These are phyloP conservation scores for Linum tenue DNA, from an alignment of 345 rosid species.

Conservation along the genomic window DNA sequence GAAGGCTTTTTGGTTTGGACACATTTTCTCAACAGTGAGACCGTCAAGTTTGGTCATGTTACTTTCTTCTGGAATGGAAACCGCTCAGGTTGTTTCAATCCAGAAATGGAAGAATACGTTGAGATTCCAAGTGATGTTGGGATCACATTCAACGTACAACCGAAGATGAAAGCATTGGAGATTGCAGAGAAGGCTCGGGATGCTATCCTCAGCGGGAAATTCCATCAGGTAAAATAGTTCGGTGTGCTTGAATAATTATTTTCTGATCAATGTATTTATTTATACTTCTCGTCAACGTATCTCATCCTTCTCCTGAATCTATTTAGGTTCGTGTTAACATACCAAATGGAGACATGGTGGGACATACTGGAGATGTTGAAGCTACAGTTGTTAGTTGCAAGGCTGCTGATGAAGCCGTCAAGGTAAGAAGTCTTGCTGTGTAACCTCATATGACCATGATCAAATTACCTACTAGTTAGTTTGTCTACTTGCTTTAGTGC, in stretches of 20 bases:
- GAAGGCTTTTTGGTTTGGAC: not conserved
- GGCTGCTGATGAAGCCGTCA: constrained; percentile 82
- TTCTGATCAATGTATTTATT: not conserved
- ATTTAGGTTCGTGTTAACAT: constrained; percentile 76
- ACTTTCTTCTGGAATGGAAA: constrained; percentile 99
- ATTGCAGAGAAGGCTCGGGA: constrained; percentile 83
- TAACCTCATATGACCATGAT: not conserved
- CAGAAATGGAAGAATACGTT: constrained; percentile 72
- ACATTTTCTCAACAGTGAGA: constrained; percentile 45
- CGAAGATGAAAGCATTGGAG: constrained; percentile 91
- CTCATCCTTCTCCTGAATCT: not conserved
- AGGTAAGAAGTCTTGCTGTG: constrained; percentile 34
- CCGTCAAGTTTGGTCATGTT: constrained; percentile 93
- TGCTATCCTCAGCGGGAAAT: constrained; percentile 73
- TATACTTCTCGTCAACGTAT: not conserved
- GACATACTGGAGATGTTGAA: constrained; percentile 87
- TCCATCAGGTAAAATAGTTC: constrained; percentile 54
- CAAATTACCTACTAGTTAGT: not conserved
- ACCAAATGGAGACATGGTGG: constrained; percentile 95
- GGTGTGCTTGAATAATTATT: constrained; percentile 1
- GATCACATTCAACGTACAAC: constrained; percentile 79
- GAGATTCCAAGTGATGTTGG: constrained; percentile 94
- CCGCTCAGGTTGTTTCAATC: constrained; percentile 76
- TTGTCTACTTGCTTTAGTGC: not conserved
- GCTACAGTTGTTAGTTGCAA: constrained; percentile 84